A percentile compares a stretch with the other conserved stretches of the same genome.
Evolutionary conservation across 23 red algal species (phyloP).

Genomic region (Pyropia haitanensis): DNA sequence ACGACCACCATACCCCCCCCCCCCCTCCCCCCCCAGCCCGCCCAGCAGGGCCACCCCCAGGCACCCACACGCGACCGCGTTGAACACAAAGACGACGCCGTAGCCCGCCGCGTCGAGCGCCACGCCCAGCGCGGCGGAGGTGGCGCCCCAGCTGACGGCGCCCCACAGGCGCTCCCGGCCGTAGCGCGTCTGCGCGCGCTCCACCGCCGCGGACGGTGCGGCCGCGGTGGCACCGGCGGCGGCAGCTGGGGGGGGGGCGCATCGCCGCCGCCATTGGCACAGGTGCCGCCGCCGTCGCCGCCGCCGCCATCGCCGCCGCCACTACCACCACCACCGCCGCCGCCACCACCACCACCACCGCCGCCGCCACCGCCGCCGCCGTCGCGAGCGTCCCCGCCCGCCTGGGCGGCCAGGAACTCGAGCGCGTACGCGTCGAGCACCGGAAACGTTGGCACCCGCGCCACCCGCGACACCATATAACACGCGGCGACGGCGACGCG

Average conservation of each 20-base stretch:
- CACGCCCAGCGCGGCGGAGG: conserved; percentile 20
- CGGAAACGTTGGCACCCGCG: conserved; percentile 17
- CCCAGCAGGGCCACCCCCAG: conserved; percentile 1
- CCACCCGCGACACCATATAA: conserved; percentile 3
- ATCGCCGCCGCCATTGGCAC: too few species aligned
- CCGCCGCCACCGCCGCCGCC: too few species aligned
- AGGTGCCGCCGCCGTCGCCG: too few species aligned
- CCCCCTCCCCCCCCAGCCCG: neutral
- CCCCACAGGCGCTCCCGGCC: conserved; percentile 50
- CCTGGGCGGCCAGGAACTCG: conserved; percentile 2
- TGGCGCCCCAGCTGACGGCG: conserved; percentile 40
- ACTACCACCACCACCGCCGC: too few species aligned
- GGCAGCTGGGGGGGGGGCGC: too few species aligned
- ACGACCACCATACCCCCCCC: neutral
- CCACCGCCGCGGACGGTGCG: neutral
- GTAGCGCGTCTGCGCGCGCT: conserved; percentile 9
- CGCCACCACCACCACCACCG: too few species aligned
- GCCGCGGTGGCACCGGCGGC: too few species aligned
- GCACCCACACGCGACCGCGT: conserved; percentile 3
- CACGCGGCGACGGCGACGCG: conserved; percentile 6
- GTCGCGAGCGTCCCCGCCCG: too few species aligned
- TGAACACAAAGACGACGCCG: conserved; percentile 14
- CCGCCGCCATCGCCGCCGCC: too few species aligned
- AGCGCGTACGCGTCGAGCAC: conserved; percentile 18
- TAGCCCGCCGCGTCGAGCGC: conserved; percentile 19